Conservation (phyloP, 768 basidiomycete species). For the Suillus ampliporus region DNA sequence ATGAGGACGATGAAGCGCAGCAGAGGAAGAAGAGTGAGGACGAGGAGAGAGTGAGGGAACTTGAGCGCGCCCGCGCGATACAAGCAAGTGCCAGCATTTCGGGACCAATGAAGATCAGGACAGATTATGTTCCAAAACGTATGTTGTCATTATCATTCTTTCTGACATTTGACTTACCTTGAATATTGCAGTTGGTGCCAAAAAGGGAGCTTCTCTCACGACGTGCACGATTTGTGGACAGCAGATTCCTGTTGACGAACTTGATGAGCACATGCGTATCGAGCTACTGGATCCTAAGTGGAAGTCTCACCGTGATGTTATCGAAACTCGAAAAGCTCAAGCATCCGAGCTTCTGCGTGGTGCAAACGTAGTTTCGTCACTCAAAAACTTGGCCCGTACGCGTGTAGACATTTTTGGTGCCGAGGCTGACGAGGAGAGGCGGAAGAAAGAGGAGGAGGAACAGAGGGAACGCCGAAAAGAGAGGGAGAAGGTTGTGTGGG, state of each 20-base stretch:
- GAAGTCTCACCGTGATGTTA: slow-evolving; percentile 91
- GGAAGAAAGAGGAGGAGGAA: slow-evolving; percentile 86
- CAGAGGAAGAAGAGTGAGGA: slow-evolving; percentile 67
- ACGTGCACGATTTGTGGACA: slow-evolving; percentile 96
- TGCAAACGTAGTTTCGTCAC: slow-evolving; percentile 92
- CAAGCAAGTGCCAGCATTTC: slow-evolving; percentile 79
- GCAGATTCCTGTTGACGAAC: slow-evolving; percentile 92
- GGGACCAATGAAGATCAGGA: slow-evolving; percentile 91
- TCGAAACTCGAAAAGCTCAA: slow-evolving; percentile 91
- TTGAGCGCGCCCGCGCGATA: slow-evolving; percentile 79
- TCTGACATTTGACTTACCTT: slow-evolving; percentile 12
- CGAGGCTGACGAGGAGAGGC: slow-evolving; percentile 88
- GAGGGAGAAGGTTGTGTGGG: slow-evolving; percentile 97
- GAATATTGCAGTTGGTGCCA: slow-evolving; percentile 60
- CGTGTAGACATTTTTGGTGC: slow-evolving; percentile 98
- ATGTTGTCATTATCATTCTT: slow-evolving; percentile 38
- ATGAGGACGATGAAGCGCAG: slow-evolving; percentile 73
- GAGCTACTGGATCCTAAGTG: slow-evolving; percentile 96
- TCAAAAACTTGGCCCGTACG: slow-evolving; percentile 92
- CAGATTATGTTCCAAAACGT: slow-evolving; percentile 96
- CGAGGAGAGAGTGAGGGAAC: slow-evolving; percentile 70
- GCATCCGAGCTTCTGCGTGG: slow-evolving; percentile 87
- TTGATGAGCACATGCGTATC: slow-evolving; percentile 98
- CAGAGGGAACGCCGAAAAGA: slow-evolving; percentile 83
- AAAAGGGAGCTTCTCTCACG: slow-evolving; percentile 69